Base-by-base conservation (phyloP, 2,329 filamentous ascomycete species). In the Aspergillus tamarii region DNA sequence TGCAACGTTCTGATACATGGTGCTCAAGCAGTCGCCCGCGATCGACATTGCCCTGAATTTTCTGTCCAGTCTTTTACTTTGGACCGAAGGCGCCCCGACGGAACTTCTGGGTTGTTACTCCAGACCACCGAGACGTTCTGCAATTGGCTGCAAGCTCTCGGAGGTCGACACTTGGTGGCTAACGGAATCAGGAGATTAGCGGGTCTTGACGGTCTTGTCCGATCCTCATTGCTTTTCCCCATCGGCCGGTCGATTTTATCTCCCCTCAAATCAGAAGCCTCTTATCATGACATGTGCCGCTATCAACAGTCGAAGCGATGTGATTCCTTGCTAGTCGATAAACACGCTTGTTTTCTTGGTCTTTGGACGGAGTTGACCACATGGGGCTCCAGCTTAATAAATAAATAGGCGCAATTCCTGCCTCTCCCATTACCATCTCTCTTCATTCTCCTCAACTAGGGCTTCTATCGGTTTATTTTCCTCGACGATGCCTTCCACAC, bases 201-300 rank as follows among this genome's bases (percentile, higher is more conserved):
- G 45, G 57, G 46, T 34, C 39, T 57, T 19, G 50, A 59, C 48
- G 61, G 62, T 55, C 59, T 50, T 55, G 61, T 62, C 62, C 55
- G 64, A 66, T 64, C 54, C 46, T 61, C 54, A 56, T 60, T 59
- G 52, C 46, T 36, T 60, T 55, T 58, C 23, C 45, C 54, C 45
- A 62, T 64, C 65, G 43, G 50, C 54, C 43, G 21, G 39, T 46
- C 54, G 36, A 41, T 61, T 67, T 62, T 67, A 70, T 65, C 64
- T 55, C 43, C 46, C 32, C 59, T 67, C 64, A 64, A 76, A 76
- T 76, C 72, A 74, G 66, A 63, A 39, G 30, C 12, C 59, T 59
- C 61, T 71, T 69, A 70, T 71, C 68, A 66, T 62, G 39, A 61
- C 74, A 75, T 76, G 73, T 72, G 73, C 66, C 59, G 61, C 63